A percentile compares a stretch with the other conserved stretches of the same genome.
Conservation (phyloP, 352 stramenopile genomes). For the Globisporangium megalacanthum region DNA sequence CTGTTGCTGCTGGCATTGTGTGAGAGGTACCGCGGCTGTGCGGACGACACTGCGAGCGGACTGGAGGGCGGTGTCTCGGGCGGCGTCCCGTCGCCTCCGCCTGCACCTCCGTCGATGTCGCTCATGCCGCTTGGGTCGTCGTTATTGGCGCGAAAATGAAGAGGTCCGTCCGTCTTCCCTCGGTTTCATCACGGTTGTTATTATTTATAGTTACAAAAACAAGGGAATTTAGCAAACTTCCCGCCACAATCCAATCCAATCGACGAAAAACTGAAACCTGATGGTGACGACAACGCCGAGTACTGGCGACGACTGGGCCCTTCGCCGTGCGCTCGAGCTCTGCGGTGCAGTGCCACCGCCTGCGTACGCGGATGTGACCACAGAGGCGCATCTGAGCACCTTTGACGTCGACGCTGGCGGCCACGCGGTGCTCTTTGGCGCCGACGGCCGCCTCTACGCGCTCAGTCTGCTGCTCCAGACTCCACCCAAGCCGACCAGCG, state of each 20-base stretch:
- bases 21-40: conserved; percentile 40
- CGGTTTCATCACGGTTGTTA: too few species aligned
- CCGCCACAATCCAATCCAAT: neutral
- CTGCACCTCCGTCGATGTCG: conserved; percentile 4
- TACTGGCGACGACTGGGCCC: conserved; percentile 38
- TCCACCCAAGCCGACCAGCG: conserved; percentile 11
- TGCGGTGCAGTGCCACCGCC: conserved; percentile 52
- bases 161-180: too few species aligned
- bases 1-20: conserved; percentile 8
- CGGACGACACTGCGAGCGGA: conserved; percentile 20
- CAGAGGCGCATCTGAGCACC: conserved; percentile 48
- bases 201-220: too few species aligned
- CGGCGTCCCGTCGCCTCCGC: conserved; percentile 28
- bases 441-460: conserved; percentile 41
- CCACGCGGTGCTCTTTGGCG: conserved; percentile 42
- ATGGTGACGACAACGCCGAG: neutral
- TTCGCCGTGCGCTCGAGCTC: conserved; percentile 50
- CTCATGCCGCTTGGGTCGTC: neutral
- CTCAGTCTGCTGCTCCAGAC: conserved; percentile 53
- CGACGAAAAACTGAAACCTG: too few species aligned
- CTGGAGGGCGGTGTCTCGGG: conserved; percentile 60
- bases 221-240: too few species aligned
- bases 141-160: neutral
- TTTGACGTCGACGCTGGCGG: conserved; percentile 62
- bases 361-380: conserved; percentile 43